Percentiles rank a stretch among this genome's conserved stretches.
Conservation (phyloP, 768 basidiomycete species). For the Kwoniella pini region DNA sequence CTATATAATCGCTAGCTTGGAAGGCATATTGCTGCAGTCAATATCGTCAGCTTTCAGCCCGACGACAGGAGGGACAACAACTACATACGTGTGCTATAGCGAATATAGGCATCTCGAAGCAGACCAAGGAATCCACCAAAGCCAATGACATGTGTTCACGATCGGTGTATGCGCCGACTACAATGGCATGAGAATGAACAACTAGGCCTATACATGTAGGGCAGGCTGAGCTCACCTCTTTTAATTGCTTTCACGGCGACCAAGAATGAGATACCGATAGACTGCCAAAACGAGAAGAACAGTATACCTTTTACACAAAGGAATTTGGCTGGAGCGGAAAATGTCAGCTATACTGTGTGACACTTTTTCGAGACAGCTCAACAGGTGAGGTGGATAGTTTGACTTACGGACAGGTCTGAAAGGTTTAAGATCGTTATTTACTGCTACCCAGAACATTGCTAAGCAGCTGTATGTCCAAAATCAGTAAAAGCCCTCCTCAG, state of each 20-base stretch:
- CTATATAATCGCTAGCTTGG: slow-evolving; percentile 82
- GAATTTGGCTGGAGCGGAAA: slow-evolving; percentile 70
- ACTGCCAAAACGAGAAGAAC: slow-evolving; percentile 99
- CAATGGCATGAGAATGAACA: slow-evolving; percentile 3
- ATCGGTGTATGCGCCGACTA: slow-evolving; percentile 82
- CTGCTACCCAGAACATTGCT: slow-evolving; percentile 95
- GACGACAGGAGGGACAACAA: not conserved
- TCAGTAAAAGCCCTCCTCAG: too few relatives aligned
- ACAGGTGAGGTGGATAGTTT: not conserved
- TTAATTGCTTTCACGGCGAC: slow-evolving; percentile 77
- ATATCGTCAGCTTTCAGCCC: not conserved
- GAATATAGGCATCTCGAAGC: slow-evolving; percentile 96
- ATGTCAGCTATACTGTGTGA: slow-evolving; percentile 13
- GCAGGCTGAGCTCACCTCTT: slow-evolving; percentile 56
- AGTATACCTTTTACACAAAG: slow-evolving; percentile 97
- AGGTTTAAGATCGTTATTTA: slow-evolving; percentile 82
- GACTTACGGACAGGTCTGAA: slow-evolving; percentile 60
- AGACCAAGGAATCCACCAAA: slow-evolving; percentile 86
- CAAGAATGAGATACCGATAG: slow-evolving; percentile 79
- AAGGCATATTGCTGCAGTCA: slow-evolving; percentile 71
- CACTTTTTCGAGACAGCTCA: not conserved
- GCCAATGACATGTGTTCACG: slow-evolving; percentile 85
- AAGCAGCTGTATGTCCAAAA: too few relatives aligned
- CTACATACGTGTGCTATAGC: slow-evolving; percentile 78
- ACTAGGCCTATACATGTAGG: not conserved